These are phyloP conservation scores for Physcomitrellopsis africana DNA, from an alignment of 225 moss, liverwort and hornwort genomes.

Conservation along the genomic window DNA sequence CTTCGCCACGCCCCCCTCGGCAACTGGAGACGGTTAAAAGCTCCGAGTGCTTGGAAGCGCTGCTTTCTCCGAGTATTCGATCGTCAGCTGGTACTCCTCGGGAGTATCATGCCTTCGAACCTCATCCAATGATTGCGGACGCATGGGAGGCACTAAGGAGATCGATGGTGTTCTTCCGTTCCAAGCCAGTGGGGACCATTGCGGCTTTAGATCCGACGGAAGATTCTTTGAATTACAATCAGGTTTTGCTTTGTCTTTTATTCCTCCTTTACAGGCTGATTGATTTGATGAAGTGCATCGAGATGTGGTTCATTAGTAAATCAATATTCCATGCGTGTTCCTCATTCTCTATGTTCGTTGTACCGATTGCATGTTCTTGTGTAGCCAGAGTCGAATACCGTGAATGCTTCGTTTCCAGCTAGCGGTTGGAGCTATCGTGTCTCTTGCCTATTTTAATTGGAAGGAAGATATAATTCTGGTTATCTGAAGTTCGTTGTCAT, in stretches of 20 bases:
- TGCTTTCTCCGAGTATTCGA: conserved; percentile 70
- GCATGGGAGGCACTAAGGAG: conserved; percentile 82
- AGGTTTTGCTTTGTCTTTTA: conserved; percentile 64
- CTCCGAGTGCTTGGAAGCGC: conserved; percentile 91
- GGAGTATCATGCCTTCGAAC: conserved; percentile 69
- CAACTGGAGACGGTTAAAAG: conserved; percentile 92
- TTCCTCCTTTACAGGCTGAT: conserved; percentile 17
- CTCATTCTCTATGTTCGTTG: no score
- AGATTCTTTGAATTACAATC: conserved; percentile 93
- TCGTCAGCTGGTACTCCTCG: conserved; percentile 69
- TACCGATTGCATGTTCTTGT: no score
- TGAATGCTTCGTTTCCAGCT: no score
- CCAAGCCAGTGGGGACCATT: conserved; percentile 91
- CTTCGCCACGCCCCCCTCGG: conserved; percentile 74
- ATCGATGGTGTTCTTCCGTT: conserved; percentile 82
- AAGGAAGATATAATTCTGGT: no score
- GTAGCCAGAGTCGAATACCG: no score
- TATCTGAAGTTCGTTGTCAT: no score
- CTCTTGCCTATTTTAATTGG: no score
- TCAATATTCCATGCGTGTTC: conserved; percentile 33
- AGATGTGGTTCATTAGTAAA: conserved; percentile 32
- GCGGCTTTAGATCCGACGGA: conserved; percentile 95
- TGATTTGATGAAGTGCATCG: conserved; percentile 61
- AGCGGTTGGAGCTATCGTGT: no score
- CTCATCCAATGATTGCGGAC: conserved; percentile 80